Base-by-base conservation (phyloP, 2,329 filamentous ascomycete genomes). In the Xylaria sp. region DNA sequence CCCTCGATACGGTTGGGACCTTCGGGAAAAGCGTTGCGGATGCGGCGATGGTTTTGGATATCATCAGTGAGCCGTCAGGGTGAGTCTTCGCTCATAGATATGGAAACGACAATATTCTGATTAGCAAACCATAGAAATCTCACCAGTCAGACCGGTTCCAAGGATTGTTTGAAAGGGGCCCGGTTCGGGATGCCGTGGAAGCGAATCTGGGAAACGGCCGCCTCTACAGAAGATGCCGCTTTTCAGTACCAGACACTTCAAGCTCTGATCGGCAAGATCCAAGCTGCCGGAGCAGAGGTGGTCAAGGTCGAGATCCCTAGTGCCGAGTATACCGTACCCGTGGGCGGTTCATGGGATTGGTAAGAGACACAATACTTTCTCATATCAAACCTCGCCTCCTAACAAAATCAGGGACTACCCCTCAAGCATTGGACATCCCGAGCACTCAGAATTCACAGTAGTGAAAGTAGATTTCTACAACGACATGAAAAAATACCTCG, bases 311-410 rank as follows among this genome's bases (percentile, higher is more conserved):
- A 60, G n/a, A 55, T 58, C 7, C 58, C 52, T 16, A 50, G 54
- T 8, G 55, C 54, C 3, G 55, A 52, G 47, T 37, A 8, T 2
- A 52, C 46, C 48, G 48, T 58, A 2, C 55, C 58, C 16, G 8
- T 54, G 11, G 89, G 91, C 67, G 80, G 80, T 30, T 90, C 87
- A 0, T 92, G 88, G 88, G 78, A 91, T 71, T 92, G 89, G 81
- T 86, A 52, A 4, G 49, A 89, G 67, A 88, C 83, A 9, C 4
- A n/a, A 34, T 39, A 39, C 5, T 13, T 8, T 9, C 19, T 47
- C 18, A 0, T 18, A 6, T 1, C 9, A 23, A 9, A 16, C 18
- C n/a, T 16, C 4, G 9, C 13, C 34, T 11, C 6, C 55, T 61
- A 30, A 61, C 35, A 46, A 13, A 30, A 2, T 4, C 37, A 62